A percentile compares a stretch with the other conserved stretches of the same genome.
These are phyloP conservation scores for Plasmodium malariae DNA, from an alignment of 169 alveolate species.

Conservation along the genomic window DNA sequence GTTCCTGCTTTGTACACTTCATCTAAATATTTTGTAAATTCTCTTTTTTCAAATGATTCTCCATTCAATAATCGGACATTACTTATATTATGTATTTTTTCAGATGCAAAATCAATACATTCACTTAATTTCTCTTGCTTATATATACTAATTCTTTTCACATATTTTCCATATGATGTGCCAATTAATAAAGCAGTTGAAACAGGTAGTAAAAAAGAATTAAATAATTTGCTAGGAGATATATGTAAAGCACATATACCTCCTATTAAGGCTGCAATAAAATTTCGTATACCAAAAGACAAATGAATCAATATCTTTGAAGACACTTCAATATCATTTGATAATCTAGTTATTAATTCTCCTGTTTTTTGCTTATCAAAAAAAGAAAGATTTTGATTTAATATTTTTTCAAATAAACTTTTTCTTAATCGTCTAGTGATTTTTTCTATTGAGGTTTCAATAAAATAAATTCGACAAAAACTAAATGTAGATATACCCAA, in stretches of 20 bases:
- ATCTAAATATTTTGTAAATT: constrained; percentile 55
- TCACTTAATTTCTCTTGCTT: constrained; percentile 67
- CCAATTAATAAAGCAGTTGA: constrained; percentile 46
- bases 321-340: constrained; percentile 77
- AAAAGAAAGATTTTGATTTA: constrained; percentile 76
- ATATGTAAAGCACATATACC: constrained; percentile 69
- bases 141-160: constrained; percentile 33
- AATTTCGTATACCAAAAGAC: constrained; percentile 65
- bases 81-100: constrained; percentile 47
- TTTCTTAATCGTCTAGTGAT: constrained; percentile 79
- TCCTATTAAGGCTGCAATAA: constrained; percentile 56
- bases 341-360: constrained; percentile 72
- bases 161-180: constrained; percentile 57
- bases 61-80: constrained; percentile 61
- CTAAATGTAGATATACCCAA: constrained; percentile 67
- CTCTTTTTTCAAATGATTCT: constrained; percentile 59
- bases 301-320: constrained; percentile 73
- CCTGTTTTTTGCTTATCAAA: constrained; percentile 79
- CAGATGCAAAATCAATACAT: constrained; percentile 63
- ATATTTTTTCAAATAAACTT: constrained; percentile 71
- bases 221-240: constrained; percentile 54
- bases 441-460: constrained; percentile 72
- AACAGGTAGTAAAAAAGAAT: constrained; percentile 56
- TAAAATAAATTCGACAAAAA: constrained; percentile 55
- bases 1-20: constrained; percentile 63